A percentile compares a stretch with the other conserved stretches of the same genome.
phyloP scores from a whole-genome alignment of 164 flowering plant genomes.

The Tetrastigma voinierianum region DNA sequence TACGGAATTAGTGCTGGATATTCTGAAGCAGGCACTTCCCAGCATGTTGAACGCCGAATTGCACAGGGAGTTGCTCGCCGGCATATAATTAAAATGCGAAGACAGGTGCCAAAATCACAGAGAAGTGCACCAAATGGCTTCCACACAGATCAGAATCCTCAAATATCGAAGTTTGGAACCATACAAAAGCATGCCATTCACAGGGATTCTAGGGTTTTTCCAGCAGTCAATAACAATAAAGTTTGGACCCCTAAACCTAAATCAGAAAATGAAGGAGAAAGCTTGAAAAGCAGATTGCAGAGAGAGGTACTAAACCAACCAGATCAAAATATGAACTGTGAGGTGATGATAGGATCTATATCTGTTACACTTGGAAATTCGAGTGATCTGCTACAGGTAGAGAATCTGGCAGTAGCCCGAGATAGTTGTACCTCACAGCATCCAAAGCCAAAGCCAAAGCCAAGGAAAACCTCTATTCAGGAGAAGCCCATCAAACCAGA shows the following conservation, averaged over 20 bases:
- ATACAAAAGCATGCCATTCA: constrained; percentile 37
- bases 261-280: constrained; percentile 28
- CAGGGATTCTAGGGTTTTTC: constrained; percentile 31
- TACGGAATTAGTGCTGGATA: constrained; percentile 4
- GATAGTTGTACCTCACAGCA: constrained; percentile 26
- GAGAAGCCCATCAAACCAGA: constrained; percentile 39
- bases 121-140: constrained; percentile 37
- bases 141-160: constrained; percentile 33
- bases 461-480: constrained; percentile 16
- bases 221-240: constrained; percentile 35
- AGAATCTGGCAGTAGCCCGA: constrained; percentile 9
- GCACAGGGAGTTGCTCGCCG: constrained; percentile 27
- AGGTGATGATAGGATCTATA: constrained; percentile 82
- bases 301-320: constrained; percentile 21
- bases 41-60: constrained; percentile 23
- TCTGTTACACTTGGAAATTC: constrained; percentile 46
- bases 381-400: constrained; percentile 13
- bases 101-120: constrained; percentile 41
- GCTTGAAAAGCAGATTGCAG: constrained; percentile 16
- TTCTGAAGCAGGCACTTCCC: constrained; percentile 18
- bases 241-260: constrained; percentile 72
- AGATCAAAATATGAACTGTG: constrained; percentile 31
- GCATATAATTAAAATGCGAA: constrained; percentile 21
- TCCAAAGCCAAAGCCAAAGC: constrained; percentile 23
- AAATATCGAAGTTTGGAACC: constrained; percentile 31